These are phyloP conservation scores for Parathielavia hyrcaniae DNA, from an alignment of 495 filamentous ascomycete species.

Conservation along the genomic window DNA sequence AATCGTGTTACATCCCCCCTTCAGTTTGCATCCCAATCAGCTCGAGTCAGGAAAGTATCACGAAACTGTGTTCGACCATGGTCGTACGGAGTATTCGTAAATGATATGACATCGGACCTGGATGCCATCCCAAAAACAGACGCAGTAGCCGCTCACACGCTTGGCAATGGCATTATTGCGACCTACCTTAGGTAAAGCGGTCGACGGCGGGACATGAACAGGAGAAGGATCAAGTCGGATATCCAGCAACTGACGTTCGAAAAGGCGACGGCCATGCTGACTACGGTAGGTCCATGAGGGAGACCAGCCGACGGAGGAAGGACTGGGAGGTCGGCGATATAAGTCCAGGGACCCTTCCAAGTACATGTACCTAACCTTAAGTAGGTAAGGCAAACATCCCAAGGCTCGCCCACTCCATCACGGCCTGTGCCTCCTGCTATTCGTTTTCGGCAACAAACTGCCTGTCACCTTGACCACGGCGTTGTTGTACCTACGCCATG, in stretches of 20 bases:
- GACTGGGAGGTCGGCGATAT: neutral
- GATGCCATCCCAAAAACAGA: conserved; percentile 1
- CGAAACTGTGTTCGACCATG: too few relatives aligned
- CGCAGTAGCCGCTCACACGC: neutral
- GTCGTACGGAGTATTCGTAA: neutral
- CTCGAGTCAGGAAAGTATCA: neutral
- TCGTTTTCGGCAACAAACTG: neutral
- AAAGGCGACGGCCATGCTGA: neutral
- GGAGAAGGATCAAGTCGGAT: neutral
- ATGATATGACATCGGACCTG: neutral
- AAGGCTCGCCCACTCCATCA: neutral
- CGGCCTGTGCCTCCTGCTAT: neutral
- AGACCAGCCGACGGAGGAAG: neutral
- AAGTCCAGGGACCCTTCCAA: neutral
- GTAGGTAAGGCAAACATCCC: neutral
- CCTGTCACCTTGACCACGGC: neutral
- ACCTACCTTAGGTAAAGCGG: neutral
- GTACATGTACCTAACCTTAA: too few relatives aligned
- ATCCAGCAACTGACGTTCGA: neutral
- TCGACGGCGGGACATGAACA: neutral
- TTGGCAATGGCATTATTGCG: neutral
- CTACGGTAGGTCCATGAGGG: neutral
- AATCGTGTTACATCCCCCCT: neutral
- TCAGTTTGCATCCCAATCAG: neutral
- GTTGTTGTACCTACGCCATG: neutral